These are phyloP conservation scores for Chaetomium olivaceum DNA, from an alignment of 2,329 filamentous ascomycete genomes.

Conservation along the genomic window DNA sequence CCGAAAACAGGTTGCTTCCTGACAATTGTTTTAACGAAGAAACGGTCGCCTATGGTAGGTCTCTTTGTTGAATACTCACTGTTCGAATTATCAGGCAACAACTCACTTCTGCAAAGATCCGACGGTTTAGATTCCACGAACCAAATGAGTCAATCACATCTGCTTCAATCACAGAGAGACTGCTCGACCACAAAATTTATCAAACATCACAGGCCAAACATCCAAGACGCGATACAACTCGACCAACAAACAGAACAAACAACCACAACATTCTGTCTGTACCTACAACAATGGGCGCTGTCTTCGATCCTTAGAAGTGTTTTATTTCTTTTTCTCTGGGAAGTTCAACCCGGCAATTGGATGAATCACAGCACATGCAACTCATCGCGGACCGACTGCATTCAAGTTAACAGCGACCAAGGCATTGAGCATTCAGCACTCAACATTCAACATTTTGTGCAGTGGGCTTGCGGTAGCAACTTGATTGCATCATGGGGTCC, in stretches of 20 bases:
- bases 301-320: background rate
- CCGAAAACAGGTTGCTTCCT: no score
- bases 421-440: no score
- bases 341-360: background rate
- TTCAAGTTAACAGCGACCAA: background rate
- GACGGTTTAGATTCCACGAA: background rate
- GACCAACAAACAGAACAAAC: background rate
- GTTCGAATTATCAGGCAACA: background rate
- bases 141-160: background rate
- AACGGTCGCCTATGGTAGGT: background rate
- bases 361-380: background rate
- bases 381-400: background rate
- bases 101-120: background rate
- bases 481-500: slow-evolving; percentile 11
- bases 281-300: background rate
- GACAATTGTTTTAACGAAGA: no score
- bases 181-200: background rate
- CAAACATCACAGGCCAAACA: background rate
- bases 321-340: background rate
- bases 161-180: background rate
- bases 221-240: background rate
- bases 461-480: background rate
- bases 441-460: no score
- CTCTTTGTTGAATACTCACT: background rate
- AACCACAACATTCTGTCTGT: background rate